phyloP scores from a whole-genome alignment of 805 yeast genomes.

The Teunomyces pallodes region DNA sequence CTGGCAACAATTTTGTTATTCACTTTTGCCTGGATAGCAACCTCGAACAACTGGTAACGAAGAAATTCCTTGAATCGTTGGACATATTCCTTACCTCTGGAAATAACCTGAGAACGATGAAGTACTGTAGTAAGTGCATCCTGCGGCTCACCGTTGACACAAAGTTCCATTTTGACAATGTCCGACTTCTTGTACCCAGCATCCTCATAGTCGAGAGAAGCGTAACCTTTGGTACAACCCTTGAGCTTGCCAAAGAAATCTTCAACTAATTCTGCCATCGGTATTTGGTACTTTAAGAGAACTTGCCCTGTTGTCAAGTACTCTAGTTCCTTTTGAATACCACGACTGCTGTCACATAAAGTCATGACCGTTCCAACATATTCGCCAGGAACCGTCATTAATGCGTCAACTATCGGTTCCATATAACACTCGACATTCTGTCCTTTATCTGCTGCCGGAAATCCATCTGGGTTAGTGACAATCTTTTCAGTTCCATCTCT shows the following conservation, averaged over 20 bases:
- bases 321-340: slow-evolving; percentile 74
- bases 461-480: slow-evolving; percentile 88
- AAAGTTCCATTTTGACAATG: slow-evolving; percentile 80
- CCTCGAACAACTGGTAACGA: slow-evolving; percentile 84
- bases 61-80: slow-evolving; percentile 75
- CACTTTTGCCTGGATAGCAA: slow-evolving; percentile 86
- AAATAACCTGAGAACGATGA: slow-evolving; percentile 75
- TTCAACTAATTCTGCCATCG: slow-evolving; percentile 87
- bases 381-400: slow-evolving; percentile 88
- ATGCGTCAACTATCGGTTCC: slow-evolving; percentile 90
- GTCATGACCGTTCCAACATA: slow-evolving; percentile 84
- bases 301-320: slow-evolving; percentile 81
- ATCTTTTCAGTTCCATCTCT: slow-evolving; percentile 61
- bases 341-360: slow-evolving; percentile 81
- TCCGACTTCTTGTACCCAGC: slow-evolving; percentile 80
- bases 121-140: slow-evolving; percentile 91
- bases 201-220: slow-evolving; percentile 92
- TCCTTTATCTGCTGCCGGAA: slow-evolving; percentile 62
- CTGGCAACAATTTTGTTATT: slow-evolving; percentile 80
- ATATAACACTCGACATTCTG: slow-evolving; percentile 50
- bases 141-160: slow-evolving; percentile 84
- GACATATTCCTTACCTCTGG: slow-evolving; percentile 79
- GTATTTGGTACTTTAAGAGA: slow-evolving; percentile 72
- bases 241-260: slow-evolving; percentile 93
- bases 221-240: slow-evolving; percentile 88